Evolutionary conservation across 140 eudicot species (phyloP), one percentile per base, ranked within the genome.

Genomic region (Anethum foeniculum): DNA sequence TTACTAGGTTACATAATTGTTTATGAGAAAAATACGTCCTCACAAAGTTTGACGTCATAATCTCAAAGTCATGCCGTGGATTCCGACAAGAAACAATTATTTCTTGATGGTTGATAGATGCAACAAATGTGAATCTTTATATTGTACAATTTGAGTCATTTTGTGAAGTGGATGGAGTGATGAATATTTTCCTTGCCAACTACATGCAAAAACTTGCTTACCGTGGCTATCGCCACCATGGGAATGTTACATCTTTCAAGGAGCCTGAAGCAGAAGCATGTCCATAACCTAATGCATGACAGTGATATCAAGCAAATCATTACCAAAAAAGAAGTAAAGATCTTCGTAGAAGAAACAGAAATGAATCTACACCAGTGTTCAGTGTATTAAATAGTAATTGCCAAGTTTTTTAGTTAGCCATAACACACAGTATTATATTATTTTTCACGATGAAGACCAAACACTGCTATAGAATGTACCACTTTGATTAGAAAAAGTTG

Each of bases 161-260:
- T 9, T 60, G 68, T 23, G 65, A 9, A 60, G 68, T 11, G 0
- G 15, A 25, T 60, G 14, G 67, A n/a, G 13, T 25, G 28, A 76
- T 27, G 51, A 44, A 1, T 51, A 52, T 72, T 19, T 54, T 28
- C 19, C 56, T 79, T 62, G 74, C 16, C n/a, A 72, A 54, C 15
- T 21, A 48, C 34, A 81, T 38, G 43, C 15, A 44, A 69, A 71
- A 1, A 39, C 36, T 49, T 48, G 32, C 68, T 85, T 91, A 95
- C 99, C 93, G 99, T 95, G 80, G 91, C 99, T 83, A 91, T 43
- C 77, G 90, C 99, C 81, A 95, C 90, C 96, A 95, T 89, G 47
- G 98, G 90, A 56, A 95, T 85, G 76, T 90, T 95, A 79, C 99
- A 95, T 84, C 89, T 93, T 88, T 91, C 87, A 81, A 95, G 82